Evolutionary conservation across 192 early-diverging fungal genomes (phyloP), one percentile per base, ranked within the genome.

Genomic region (Podila verticillata): DNA sequence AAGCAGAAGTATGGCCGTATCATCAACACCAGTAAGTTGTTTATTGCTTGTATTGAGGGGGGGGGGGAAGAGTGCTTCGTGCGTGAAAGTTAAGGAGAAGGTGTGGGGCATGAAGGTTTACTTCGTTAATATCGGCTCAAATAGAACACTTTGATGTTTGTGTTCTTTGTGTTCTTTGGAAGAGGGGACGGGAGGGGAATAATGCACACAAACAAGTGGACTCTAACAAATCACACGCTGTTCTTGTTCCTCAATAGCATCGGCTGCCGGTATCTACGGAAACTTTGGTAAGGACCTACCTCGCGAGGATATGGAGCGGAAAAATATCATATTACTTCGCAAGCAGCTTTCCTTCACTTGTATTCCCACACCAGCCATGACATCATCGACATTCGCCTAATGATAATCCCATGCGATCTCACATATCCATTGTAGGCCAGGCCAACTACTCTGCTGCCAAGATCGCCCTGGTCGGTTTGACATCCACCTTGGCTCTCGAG

Each of bases 1-100:
- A 95, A 96, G 84, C 97, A 99, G 75, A 96, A 96, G 83, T 93
- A 94, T 84, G 97, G 97, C 65, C 90, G 90, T 62, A 92, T 99
- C 81, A 96, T 98, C 85, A 98, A 98, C 84, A 99, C 97, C 67
- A 68, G 67, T 68, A 68, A 31, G 67, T 68, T 28, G 28, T 62
- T 85, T 10, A 0, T 29, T 22, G 8, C 24, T 15, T 29, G n/a
- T 5, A 9, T 35, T 47, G 44, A 47, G 7, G 15, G 7, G 44
- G 6, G 51, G 4, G 49, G 17, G 19, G 19, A 51, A 4, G 20
- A 22, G 54, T 57, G 34, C 9, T 39, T 67, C 19, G 24, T 20
- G 22, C 1, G n/a, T n/a, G n/a, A n/a, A 32, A 36, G 34, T 8
- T 30, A 28, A 30, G n/a, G 39, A 39, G 36, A 39, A 12, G 3